Evolutionary conservation across 441 rosid genomes (phyloP), one percentile per base, ranked within the genome.

Genomic region (Dalechampia spathulata): DNA sequence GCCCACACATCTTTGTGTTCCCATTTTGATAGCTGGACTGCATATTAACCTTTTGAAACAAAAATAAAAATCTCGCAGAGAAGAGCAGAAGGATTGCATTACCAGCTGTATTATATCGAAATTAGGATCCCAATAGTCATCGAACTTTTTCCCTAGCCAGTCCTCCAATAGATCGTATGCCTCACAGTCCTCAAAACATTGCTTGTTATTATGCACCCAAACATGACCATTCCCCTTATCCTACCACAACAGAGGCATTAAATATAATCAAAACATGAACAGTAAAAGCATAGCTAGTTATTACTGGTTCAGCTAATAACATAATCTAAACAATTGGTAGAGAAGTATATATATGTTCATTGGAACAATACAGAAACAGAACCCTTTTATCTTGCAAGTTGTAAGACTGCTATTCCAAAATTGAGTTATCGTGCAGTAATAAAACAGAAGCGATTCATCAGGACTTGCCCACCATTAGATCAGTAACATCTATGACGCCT

Each of bases 401-500:
- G n/a, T n/a, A n/a, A n/a, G n/a, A n/a, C n/a, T n/a, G n/a, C n/a
- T n/a, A n/a, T n/a, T n/a, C n/a, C n/a, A n/a, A n/a, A n/a, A n/a
- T n/a, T n/a, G n/a, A n/a, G n/a, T n/a, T n/a, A 38, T 34, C 7
- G 22, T 53, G 27, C 20, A 36, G 15, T 45, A 44, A 21, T 12
- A 27, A 39, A 38, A 44, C 26, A 34, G 3, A 26, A n/a, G n/a
- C n/a, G n/a, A n/a, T 20, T 61, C 22, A 8, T 36, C 32, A 45
- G 2, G 8, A 30, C 34, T 25, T 50, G 51, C 63, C 27, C 46
- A 73, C 78, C 78, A 73, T 69, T 44, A 73, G 30, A 40, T 69
- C 63, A 59, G 69, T 62, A 52, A 73, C 78, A 58, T 73, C 78
- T 45, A 73, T 47, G 39, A 73, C 68, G 25, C 77, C 78, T 39